phyloP scores from a whole-genome alignment of 2,329 filamentous ascomycete genomes.

The Grosmannia clavigera region DNA sequence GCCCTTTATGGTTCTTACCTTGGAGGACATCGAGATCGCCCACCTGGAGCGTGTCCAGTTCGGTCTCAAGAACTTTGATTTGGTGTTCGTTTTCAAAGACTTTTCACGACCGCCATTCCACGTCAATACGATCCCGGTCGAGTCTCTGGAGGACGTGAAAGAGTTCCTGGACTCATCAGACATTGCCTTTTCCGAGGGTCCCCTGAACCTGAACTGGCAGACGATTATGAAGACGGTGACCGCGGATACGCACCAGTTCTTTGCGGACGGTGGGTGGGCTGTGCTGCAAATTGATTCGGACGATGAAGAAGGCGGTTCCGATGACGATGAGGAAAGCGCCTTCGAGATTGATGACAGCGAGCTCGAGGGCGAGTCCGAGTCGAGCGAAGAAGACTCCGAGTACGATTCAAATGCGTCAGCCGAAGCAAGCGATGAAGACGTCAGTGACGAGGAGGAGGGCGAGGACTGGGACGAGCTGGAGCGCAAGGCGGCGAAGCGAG shows the following conservation, averaged over 20 bases:
- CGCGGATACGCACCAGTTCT: conserved; percentile 88
- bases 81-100: conserved; percentile 97
- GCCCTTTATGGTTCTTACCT: conserved; percentile 88
- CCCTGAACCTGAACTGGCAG: conserved; percentile 95
- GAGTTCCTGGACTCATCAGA: conserved; percentile 96
- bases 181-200: conserved; percentile 87
- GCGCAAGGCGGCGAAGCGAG: conserved; percentile 78
- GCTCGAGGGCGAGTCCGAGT: conserved; percentile 67
- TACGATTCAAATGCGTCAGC: conserved; percentile 83
- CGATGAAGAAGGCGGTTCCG: conserved; percentile 62
- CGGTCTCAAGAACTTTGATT: conserved; percentile 95
- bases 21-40: conserved; percentile 91
- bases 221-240: conserved; percentile 99
- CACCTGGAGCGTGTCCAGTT: conserved; percentile 95
- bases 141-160: conserved; percentile 87
- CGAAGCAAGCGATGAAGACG: conserved; percentile 68
- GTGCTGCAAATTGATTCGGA: conserved; percentile 85
- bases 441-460: conserved; percentile 61
- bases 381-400: conserved; percentile 73
- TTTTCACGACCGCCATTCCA: conserved; percentile 83
- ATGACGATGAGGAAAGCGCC: conserved; percentile 80
- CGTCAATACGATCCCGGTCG: conserved; percentile 96
- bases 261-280: conserved; percentile 86
- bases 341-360: conserved; percentile 88
- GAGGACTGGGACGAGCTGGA: conserved; percentile 95